Base-by-base conservation (phyloP, 2,329 filamentous ascomycete genomes). In the Microcyclospora tardicrescens region DNA sequence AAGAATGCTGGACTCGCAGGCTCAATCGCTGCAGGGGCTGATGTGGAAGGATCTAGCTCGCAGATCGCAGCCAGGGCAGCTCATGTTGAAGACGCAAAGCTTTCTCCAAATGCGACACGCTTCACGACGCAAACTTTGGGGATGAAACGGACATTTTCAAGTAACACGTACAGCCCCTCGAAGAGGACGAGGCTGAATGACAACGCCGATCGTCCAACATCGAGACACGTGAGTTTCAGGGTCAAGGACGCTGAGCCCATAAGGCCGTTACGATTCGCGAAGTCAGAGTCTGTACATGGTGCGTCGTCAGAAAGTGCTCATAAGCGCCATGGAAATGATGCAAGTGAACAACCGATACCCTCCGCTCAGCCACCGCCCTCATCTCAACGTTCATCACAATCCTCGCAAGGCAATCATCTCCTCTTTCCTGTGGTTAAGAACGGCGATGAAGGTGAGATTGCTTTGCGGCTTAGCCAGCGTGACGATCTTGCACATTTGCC, bases 381-480 rank as follows among this genome's bases (percentile, higher is more conserved):
- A 34, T 52, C 51, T 8, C 50, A 53, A 31, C 46, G 45, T 27
- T 49, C 52, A 44, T 33, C 58, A 51, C 42, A 46, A 29, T 53
- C 51, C 3, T 65, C 63, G 4, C 66, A 70, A 45, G 50, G 53
- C 46, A 52, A 67, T 44, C 68, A 65, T 15, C 63, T 85, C 16
- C 70, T 69, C 19, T 93, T 85, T 51, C 72, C 80, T 1, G 73
- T 86, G 10, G 82, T 89, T 15, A 93, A 93, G 60, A 76, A 24
- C 8, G 19, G 19, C 8, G 19, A 5, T 24, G 19, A 24, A 24
- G 19, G 19, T 24, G 19, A 24, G 19, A 24, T 24, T 24, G 19
- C 19, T 24, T 49, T 76, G 34, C 74, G 78, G 33, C 63, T 84
- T 24, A 85, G 80, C 51, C 83, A 89, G 56, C 67, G 69, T 34